Evolutionary conservation across 1,284 basidiomycete genomes (phyloP).

Genomic region (Papiliotrema laurentii): DNA sequence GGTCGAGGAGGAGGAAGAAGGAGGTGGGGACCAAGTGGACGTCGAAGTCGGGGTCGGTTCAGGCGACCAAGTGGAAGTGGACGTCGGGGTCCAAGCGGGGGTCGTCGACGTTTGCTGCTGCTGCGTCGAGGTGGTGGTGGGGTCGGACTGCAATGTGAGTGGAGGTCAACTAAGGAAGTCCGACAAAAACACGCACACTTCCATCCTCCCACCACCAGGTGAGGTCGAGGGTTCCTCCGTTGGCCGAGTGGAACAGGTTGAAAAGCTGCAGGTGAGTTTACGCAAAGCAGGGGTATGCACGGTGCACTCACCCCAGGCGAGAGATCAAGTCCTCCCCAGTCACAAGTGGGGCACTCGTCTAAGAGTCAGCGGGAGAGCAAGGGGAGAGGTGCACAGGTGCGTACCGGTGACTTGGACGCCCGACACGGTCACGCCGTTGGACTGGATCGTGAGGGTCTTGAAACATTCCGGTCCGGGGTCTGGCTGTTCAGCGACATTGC

Average conservation of each 20-base stretch:
- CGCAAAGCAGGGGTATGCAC: neutral
- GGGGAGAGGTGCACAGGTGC: slow-evolving; percentile 10
- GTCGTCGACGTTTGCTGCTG: slow-evolving; percentile 1
- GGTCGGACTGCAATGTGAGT: neutral
- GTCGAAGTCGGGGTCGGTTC: slow-evolving; percentile 3
- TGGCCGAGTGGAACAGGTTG: slow-evolving; percentile 45
- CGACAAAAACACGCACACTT: neutral
- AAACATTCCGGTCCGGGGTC: slow-evolving; percentile 51
- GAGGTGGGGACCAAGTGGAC: slow-evolving; percentile 3
- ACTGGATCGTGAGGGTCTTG: slow-evolving; percentile 53
- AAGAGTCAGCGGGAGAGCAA: neutral
- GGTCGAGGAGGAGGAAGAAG: slow-evolving; percentile 7
- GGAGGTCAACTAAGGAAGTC: neutral
- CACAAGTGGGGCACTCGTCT: slow-evolving; percentile 33
- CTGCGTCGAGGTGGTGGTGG: neutral
- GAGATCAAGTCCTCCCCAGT: slow-evolving; percentile 52
- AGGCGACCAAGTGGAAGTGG: slow-evolving; percentile 1
- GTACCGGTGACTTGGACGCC: slow-evolving; percentile 52
- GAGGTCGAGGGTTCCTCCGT: slow-evolving; percentile 47
- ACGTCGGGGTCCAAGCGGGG: neutral
- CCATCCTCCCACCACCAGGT: slow-evolving; percentile 48
- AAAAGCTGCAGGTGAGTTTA: slow-evolving; percentile 46
- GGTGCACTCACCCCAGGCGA: slow-evolving; percentile 37
- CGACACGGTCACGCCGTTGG: slow-evolving; percentile 51
- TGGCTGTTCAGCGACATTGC: neutral